A percentile compares a stretch with the other conserved stretches of the same genome.
phyloP scores from a whole-genome alignment of 441 rosid species.

The Euphorbia celastroides region DNA sequence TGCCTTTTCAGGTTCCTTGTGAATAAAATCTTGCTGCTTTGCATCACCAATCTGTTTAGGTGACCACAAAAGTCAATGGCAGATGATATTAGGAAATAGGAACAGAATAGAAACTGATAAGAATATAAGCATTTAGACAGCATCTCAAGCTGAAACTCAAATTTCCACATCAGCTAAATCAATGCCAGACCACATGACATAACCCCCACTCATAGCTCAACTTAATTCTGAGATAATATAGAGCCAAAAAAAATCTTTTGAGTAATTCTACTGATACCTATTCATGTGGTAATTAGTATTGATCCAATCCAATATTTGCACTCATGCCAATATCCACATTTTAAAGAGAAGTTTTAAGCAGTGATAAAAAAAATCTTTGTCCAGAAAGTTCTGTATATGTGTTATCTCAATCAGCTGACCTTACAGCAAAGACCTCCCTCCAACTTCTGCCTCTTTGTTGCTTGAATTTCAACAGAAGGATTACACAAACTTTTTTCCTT shows the following conservation, averaged over 20 bases:
- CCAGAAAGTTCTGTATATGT: not conserved
- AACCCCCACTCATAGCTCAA: no score
- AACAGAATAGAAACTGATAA: no score
- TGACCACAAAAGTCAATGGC: slow-evolving; percentile 3
- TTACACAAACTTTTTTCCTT: slow-evolving; percentile 35
- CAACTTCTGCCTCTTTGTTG: slow-evolving; percentile 90
- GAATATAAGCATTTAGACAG: not conserved
- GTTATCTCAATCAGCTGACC: slow-evolving; percentile 30
- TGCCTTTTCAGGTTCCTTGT: slow-evolving; percentile 78
- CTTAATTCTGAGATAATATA: no score
- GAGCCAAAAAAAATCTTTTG: no score
- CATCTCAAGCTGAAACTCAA: not conserved
- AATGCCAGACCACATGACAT: no score
- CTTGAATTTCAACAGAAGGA: slow-evolving; percentile 74
- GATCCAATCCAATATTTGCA: not conserved
- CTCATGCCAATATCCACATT: not conserved
- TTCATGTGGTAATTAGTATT: not conserved
- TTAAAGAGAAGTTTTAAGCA: not conserved
- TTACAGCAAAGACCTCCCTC: slow-evolving; percentile 78
- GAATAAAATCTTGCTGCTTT: slow-evolving; percentile 69
- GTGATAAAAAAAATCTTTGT: not conserved
- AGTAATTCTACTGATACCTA: slow-evolving; percentile 6
- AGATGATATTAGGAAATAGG: not conserved
- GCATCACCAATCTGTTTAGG: slow-evolving; percentile 54
- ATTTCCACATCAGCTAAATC: not conserved